Conservation (phyloP, 1,139 yeast genomes). For the Debaryomyces psychrophilus region DNA sequence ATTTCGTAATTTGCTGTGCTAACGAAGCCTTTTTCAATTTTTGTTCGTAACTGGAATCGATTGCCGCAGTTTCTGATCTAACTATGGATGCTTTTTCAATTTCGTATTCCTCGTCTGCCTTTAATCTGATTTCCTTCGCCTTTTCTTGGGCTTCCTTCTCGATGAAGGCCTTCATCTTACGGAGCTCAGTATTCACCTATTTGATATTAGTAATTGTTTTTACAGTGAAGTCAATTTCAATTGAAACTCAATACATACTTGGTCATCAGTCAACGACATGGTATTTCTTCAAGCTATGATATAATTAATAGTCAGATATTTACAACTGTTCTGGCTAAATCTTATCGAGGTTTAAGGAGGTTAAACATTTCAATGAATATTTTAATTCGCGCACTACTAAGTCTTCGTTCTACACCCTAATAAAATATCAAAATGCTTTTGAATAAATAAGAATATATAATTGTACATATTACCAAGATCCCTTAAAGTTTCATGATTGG, state of each 20-base stretch:
- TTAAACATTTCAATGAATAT: not conserved
- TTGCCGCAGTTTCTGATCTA: constrained; percentile 86
- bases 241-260: constrained; percentile 35
- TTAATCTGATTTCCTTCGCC: constrained; percentile 92
- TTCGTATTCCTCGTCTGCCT: constrained; percentile 98
- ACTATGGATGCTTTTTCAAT: constrained; percentile 95
- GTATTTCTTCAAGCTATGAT: constrained; percentile 11
- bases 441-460: not conserved
- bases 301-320: not conserved
- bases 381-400: constrained; percentile 8
- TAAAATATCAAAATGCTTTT: not conserved
- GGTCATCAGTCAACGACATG: constrained; percentile 53
- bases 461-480: not conserved
- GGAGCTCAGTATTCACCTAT: constrained; percentile 91
- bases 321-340: not conserved
- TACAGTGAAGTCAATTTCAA: not conserved
- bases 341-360: constrained; percentile 9
- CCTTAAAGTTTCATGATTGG: not conserved
- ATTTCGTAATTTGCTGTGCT: constrained; percentile 93
- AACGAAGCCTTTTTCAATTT: constrained; percentile 89
- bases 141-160: constrained; percentile 98
- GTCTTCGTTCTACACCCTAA: not conserved
- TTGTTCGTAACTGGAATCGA: constrained; percentile 78
- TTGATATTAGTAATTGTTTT: constrained; percentile 12
- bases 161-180: constrained; percentile 98